These are phyloP conservation scores for Alternaria sp. DNA, from an alignment of 2,329 filamentous ascomycete species.

Conservation along the genomic window DNA sequence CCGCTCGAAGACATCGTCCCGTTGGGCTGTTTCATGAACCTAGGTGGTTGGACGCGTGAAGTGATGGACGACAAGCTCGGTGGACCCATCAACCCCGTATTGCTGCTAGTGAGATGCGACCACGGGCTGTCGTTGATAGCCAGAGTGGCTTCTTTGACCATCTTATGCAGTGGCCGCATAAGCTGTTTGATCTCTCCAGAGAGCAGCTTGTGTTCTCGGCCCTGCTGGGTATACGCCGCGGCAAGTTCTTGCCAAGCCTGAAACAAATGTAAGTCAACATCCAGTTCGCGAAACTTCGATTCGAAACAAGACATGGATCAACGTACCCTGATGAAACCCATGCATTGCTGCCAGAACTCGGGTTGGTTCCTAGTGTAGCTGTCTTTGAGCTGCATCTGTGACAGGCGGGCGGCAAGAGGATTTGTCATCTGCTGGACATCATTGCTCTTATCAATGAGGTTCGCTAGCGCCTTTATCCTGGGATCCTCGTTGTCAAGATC, in stretches of 20 bases:
- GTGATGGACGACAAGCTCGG: constrained; percentile 45
- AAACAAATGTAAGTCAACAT: constrained; percentile 42
- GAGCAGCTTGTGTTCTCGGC: constrained; percentile 55
- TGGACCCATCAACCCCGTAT: constrained; percentile 34
- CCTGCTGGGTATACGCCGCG: constrained; percentile 43
- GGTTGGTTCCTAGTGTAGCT: constrained; percentile 72
- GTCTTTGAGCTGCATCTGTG: constrained; percentile 83
- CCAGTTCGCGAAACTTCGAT: constrained; percentile 12
- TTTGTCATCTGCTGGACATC: constrained; percentile 76
- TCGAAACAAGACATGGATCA: constrained; percentile 12
- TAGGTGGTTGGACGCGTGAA: constrained; percentile 43
- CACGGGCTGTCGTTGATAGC: constrained; percentile 72
- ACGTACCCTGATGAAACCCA: constrained; percentile 68
- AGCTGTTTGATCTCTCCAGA: constrained; percentile 73
- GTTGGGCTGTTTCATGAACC: constrained; percentile 33
- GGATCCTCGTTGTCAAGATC: constrained; percentile 45
- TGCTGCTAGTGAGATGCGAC: constrained; percentile 60
- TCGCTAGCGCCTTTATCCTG: constrained; percentile 52
- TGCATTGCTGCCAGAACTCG: constrained; percentile 74
- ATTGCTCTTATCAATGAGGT: constrained; percentile 74
- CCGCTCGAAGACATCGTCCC: constrained; percentile 33
- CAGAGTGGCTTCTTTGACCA: constrained; percentile 79
- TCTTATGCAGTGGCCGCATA: constrained; percentile 80
- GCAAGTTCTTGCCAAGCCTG: constrained; percentile 73
- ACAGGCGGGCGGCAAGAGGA: constrained; percentile 73